Conservation (phyloP, 1,284 basidiomycete genomes). For the Anthracocystis panici-leucophaei region DNA sequence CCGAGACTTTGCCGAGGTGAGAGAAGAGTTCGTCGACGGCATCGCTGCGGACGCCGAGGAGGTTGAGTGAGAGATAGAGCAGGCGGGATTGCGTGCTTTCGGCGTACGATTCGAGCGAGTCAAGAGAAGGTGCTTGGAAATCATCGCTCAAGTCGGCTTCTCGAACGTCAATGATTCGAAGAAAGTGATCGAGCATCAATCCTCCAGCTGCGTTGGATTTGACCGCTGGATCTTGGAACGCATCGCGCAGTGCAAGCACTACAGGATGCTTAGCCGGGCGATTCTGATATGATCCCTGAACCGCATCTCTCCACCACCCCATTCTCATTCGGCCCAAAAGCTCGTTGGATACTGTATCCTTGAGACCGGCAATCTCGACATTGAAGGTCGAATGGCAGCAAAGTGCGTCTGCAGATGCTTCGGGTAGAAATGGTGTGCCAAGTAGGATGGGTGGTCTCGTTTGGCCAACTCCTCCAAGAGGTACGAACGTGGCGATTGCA, state of each 20-base stretch:
- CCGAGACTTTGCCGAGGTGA: slow-evolving; percentile 67
- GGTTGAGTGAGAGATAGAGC: slow-evolving; percentile 61
- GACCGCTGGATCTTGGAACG: slow-evolving; percentile 62
- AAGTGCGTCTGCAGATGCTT: slow-evolving; percentile 61
- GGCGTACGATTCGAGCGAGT: slow-evolving; percentile 59
- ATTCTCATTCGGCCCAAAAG: slow-evolving; percentile 65
- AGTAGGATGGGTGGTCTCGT: slow-evolving; percentile 59
- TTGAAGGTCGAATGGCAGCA: slow-evolving; percentile 66
- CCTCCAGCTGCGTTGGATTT: slow-evolving; percentile 48
- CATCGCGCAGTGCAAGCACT: slow-evolving; percentile 58
- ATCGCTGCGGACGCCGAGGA: slow-evolving; percentile 51
- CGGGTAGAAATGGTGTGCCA: slow-evolving; percentile 64
- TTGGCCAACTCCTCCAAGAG: slow-evolving; percentile 42
- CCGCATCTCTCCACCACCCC: slow-evolving; percentile 68
- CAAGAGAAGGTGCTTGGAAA: slow-evolving; percentile 57
- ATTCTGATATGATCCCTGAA: slow-evolving; percentile 57
- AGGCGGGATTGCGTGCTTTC: slow-evolving; percentile 64
- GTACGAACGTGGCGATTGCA: slow-evolving; percentile 40
- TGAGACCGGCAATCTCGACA: slow-evolving; percentile 62
- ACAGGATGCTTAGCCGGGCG: slow-evolving; percentile 65
- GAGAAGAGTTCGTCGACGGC: slow-evolving; percentile 64
- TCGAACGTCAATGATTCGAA: slow-evolving; percentile 64
- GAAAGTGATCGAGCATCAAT: slow-evolving; percentile 66
- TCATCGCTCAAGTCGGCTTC: slow-evolving; percentile 63
- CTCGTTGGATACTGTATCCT: slow-evolving; percentile 65